phyloP scores from a whole-genome alignment of 2,329 filamentous ascomycete genomes.

The Penicillium sp. region DNA sequence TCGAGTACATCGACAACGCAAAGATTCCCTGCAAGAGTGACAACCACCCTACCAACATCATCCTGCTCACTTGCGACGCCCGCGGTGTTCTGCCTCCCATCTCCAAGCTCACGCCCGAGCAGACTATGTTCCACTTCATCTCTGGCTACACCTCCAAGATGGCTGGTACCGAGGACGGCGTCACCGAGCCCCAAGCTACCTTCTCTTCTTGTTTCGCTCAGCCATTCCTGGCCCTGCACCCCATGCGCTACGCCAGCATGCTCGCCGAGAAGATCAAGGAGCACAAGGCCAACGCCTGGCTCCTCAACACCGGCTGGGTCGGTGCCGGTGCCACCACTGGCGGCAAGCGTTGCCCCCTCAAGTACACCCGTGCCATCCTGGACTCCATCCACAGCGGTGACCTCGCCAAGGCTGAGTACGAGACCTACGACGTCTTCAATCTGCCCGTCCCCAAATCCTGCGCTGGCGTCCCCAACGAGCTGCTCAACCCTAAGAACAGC shows the following conservation, averaged over 20 bases:
- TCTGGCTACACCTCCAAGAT: slow-evolving; percentile 99
- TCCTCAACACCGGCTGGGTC: slow-evolving; percentile 98
- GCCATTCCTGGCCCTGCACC: slow-evolving; percentile 97
- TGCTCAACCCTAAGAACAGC: slow-evolving; percentile 89
- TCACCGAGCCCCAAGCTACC: slow-evolving; percentile 95
- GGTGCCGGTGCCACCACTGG: slow-evolving; percentile 86
- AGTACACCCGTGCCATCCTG: slow-evolving; percentile 97
- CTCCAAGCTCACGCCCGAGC: slow-evolving; percentile 88
- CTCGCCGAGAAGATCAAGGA: slow-evolving; percentile 94
- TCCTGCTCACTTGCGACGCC: slow-evolving; percentile 96
- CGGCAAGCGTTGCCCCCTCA: slow-evolving; percentile 94
- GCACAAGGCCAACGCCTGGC: slow-evolving; percentile 95
- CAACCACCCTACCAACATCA: slow-evolving; percentile 92
- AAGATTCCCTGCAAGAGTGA: slow-evolving; percentile 93
- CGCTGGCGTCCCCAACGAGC: slow-evolving; percentile 81
- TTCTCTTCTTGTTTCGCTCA: slow-evolving; percentile 99
- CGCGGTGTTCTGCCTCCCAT: slow-evolving; percentile 96
- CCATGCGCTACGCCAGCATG: slow-evolving; percentile 99
- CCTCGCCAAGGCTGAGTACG: slow-evolving; percentile 88
- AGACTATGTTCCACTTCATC: slow-evolving; percentile 99
- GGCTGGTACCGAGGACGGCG: slow-evolving; percentile 96
- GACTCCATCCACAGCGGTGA: slow-evolving; percentile 97
- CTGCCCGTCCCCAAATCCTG: slow-evolving; percentile 91
- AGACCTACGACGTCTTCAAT: slow-evolving; percentile 96
- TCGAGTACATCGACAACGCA: slow-evolving; percentile 98